Percentiles rank a stretch among this genome's conserved stretches.
Conservation (phyloP, 192 early-diverging fungal genomes). For the Polychytrium aggregatum region DNA sequence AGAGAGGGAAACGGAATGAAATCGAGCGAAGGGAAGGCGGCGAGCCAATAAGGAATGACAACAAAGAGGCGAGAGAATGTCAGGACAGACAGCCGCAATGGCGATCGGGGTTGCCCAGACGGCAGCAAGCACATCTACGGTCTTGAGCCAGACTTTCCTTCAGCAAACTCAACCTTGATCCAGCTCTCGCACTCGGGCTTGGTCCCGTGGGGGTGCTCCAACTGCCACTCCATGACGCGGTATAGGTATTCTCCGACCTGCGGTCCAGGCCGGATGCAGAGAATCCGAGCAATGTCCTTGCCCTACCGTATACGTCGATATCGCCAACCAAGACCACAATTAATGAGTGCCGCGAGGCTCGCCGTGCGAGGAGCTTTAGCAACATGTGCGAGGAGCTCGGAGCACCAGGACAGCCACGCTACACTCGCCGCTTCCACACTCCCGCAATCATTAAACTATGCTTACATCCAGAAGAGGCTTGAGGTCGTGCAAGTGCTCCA, state of each 20-base stretch:
- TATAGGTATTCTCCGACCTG: slow-evolving; percentile 49
- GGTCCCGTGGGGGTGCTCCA: slow-evolving; percentile 52
- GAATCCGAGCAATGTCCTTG: slow-evolving; percentile 41
- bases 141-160: too few species aligned
- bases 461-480: slow-evolving; percentile 11
- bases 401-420: slow-evolving; percentile 1
- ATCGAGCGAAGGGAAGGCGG: too few species aligned
- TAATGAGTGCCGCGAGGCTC: slow-evolving; percentile 1
- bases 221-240: slow-evolving; percentile 72
- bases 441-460: not conserved
- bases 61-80: too few species aligned
- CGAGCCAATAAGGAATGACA: too few species aligned
- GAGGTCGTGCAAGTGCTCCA: slow-evolving; percentile 5
- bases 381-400: not conserved
- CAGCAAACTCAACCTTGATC: slow-evolving; percentile 1
- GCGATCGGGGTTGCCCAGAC: too few species aligned
- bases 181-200: slow-evolving; percentile 24
- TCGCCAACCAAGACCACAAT: too few species aligned
- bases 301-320: slow-evolving; percentile 39
- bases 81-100: too few species aligned
- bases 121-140: too few species aligned
- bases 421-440: not conserved
- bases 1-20: too few species aligned
- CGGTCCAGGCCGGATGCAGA: slow-evolving; percentile 67
- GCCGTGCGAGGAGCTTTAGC: not conserved